Conservation (phyloP, 176 grass and related monocot genomes). For the Typha latifolia region DNA sequence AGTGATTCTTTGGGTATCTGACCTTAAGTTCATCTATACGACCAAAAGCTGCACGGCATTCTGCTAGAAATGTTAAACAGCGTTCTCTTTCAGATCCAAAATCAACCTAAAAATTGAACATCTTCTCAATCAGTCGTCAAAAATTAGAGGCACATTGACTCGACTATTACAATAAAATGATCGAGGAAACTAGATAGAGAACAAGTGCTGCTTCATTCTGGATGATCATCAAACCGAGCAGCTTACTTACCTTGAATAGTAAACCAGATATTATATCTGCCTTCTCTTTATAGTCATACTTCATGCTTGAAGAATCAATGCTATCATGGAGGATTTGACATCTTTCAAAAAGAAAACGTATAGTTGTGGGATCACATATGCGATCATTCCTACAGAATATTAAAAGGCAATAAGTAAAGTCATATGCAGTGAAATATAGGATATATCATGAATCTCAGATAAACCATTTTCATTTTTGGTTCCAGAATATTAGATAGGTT, state of each 20-base stretch:
- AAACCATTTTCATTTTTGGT: no score
- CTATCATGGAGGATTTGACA: slow-evolving; percentile 18
- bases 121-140: neutral
- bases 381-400: slow-evolving; percentile 1
- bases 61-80: slow-evolving; percentile 7
- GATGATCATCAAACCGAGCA: neutral
- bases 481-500: no score
- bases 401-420: neutral
- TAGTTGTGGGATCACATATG: slow-evolving; percentile 5
- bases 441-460: no score
- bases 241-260: neutral
- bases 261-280: slow-evolving; percentile 9
- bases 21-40: slow-evolving; percentile 14
- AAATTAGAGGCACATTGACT: neutral
- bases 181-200: neutral
- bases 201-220: neutral
- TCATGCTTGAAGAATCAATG: slow-evolving; percentile 13
- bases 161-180: neutral
- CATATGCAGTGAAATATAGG: no score
- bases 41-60: slow-evolving; percentile 16
- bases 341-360: slow-evolving; percentile 21
- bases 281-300: slow-evolving; percentile 11
- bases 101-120: slow-evolving; percentile 1
- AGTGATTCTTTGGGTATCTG: neutral
- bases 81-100: slow-evolving; percentile 16